phyloP scores from a whole-genome alignment of 495 filamentous ascomycete species.

The Chlorociboria aeruginascens region DNA sequence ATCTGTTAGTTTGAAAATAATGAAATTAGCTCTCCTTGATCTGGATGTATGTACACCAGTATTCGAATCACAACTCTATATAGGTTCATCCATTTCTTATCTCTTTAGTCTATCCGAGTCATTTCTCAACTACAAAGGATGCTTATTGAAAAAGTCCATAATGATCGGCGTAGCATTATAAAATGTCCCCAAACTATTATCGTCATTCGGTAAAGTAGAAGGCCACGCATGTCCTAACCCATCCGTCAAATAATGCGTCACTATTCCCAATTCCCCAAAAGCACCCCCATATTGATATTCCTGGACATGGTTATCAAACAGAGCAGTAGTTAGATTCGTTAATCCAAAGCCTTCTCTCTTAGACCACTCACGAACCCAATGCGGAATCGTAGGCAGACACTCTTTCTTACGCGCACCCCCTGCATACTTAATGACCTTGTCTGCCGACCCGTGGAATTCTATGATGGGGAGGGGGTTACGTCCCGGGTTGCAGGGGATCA shows the following conservation, averaged over 20 bases:
- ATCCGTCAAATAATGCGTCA: conserved; percentile 14
- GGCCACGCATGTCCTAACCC: conserved; percentile 34
- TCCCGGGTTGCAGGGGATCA: conserved; percentile 25
- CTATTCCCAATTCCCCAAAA: conserved; percentile 16
- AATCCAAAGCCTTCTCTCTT: conserved; percentile 23
- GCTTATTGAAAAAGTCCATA: conserved; percentile 26
- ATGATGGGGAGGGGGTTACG: conserved; percentile 30
- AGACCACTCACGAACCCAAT: conserved; percentile 30
- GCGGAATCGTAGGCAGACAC: conserved; percentile 26
- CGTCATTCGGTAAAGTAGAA: conserved; percentile 26
- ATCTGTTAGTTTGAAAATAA: too few species aligned
- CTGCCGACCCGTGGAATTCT: conserved; percentile 37
- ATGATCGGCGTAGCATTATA: conserved; percentile 28
- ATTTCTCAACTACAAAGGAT: conserved; percentile 5
- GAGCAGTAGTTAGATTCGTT: conserved; percentile 14
- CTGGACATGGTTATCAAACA: conserved; percentile 2
- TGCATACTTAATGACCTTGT: conserved; percentile 24
- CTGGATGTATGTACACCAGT: too few species aligned
- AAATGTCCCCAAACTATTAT: conserved; percentile 22
- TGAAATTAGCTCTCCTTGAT: too few species aligned
- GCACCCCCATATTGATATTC: conserved; percentile 7
- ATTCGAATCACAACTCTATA: too few species aligned
- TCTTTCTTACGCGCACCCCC: conserved; percentile 22
- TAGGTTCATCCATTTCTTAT: too few species aligned
- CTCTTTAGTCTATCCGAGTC: too few species aligned